Conservation (phyloP, 2,329 filamentous ascomycete species). For the Claviceps cyperi region DNA sequence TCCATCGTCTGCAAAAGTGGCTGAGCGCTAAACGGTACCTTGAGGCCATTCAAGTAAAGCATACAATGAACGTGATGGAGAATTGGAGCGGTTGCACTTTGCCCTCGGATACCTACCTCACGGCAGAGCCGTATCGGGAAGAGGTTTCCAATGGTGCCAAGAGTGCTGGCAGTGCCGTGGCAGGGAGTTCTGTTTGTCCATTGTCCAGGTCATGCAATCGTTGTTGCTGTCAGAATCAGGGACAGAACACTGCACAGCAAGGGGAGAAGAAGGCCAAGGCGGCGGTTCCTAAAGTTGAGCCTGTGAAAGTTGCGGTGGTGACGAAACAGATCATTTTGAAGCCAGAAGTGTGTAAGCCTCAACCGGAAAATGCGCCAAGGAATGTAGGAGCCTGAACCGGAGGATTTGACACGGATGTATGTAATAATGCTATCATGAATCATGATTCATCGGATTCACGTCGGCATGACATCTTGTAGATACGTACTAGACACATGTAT, state of each 20-base stretch:
- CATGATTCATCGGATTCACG: no score
- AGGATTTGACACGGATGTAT: no score
- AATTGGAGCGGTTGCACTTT: neutral
- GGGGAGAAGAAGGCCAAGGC: neutral
- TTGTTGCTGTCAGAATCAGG: neutral
- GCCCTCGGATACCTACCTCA: neutral
- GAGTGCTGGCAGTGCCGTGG: no score
- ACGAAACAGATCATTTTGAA: no score
- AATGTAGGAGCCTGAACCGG: no score
- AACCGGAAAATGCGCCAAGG: no score
- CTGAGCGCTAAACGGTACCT: neutral
- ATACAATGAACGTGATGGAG: neutral
- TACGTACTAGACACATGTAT: no score
- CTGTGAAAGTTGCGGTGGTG: neutral
- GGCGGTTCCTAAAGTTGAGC: neutral
- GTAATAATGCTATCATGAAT: no score
- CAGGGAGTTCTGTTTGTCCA: neutral
- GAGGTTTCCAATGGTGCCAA: no score
- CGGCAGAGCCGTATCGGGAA: neutral
- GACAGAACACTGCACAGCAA: neutral
- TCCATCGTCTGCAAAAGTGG: neutral
- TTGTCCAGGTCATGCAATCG: no score
- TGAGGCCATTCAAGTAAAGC: neutral
- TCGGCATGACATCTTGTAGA: no score
- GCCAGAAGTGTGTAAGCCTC: no score